Percentiles rank a stretch among this genome's conserved stretches.
Evolutionary conservation across 257 asterid genomes (phyloP).

Genomic region (Solanum clarkiae): DNA sequence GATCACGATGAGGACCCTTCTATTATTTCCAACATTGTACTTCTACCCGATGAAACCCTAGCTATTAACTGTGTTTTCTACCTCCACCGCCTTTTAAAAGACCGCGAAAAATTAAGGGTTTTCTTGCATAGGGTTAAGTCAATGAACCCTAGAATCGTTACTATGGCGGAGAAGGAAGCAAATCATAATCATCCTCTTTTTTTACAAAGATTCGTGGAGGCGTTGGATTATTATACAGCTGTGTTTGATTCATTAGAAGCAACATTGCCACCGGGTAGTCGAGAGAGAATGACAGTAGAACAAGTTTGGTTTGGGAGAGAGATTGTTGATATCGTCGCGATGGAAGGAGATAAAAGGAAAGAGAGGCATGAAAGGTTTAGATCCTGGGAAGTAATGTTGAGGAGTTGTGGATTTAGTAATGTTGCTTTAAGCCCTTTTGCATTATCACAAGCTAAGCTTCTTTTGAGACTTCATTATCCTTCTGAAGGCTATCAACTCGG

Average conservation of each 20-base stretch:
- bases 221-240: slow-evolving; percentile 74
- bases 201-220: slow-evolving; percentile 67
- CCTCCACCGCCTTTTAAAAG: slow-evolving; percentile 51
- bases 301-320: slow-evolving; percentile 81
- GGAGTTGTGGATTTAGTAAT: slow-evolving; percentile 51
- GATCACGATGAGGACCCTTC: slow-evolving; percentile 28
- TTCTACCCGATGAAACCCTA: slow-evolving; percentile 62
- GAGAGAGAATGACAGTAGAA: slow-evolving; percentile 70
- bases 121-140: slow-evolving; percentile 53
- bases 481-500: slow-evolving; percentile 89
- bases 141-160: slow-evolving; percentile 50
- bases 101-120: slow-evolving; percentile 48
- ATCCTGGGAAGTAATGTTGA: slow-evolving; percentile 68
- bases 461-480: slow-evolving; percentile 85
- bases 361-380: slow-evolving; percentile 76
- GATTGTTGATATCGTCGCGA: slow-evolving; percentile 59
- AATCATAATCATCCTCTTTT: slow-evolving; percentile 70
- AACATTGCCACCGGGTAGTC: slow-evolving; percentile 73
- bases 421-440: slow-evolving; percentile 71
- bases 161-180: slow-evolving; percentile 80
- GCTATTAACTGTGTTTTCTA: slow-evolving; percentile 81
- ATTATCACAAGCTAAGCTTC: slow-evolving; percentile 73
- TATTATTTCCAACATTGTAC: slow-evolving; percentile 16
- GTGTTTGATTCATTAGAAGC: slow-evolving; percentile 89
- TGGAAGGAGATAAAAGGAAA: slow-evolving; percentile 46